Evolutionary conservation across 2,329 filamentous ascomycete genomes (phyloP).

Genomic region (Curvularia spicifera): DNA sequence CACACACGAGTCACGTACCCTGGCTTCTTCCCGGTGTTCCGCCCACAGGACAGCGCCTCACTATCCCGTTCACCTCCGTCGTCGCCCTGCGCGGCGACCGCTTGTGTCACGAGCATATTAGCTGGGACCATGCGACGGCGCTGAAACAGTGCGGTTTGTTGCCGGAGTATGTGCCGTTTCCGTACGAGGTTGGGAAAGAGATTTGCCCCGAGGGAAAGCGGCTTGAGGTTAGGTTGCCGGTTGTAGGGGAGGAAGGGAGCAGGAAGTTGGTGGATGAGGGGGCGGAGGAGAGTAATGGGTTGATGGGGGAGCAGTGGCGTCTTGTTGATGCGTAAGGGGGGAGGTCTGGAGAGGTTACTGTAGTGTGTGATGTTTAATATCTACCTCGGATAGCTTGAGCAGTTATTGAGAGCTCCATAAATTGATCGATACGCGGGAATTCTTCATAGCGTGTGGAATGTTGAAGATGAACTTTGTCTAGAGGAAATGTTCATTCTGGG

Average conservation of each 20-base stretch:
- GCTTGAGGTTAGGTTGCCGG: conserved; percentile 67
- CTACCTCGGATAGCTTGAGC: not conserved
- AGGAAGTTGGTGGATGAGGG: conserved; percentile 60
- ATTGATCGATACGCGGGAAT: not conserved
- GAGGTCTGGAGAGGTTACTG: not conserved
- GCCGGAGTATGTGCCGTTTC: conserved; percentile 69
- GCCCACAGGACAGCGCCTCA: conserved; percentile 47
- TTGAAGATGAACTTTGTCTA: not conserved
- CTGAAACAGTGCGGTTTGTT: conserved; percentile 68
- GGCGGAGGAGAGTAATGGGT: conserved; percentile 60
- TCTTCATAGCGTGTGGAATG: not conserved
- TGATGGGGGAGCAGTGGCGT: conserved; percentile 55
- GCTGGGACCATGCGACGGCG: conserved; percentile 71
- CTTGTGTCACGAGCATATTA: conserved; percentile 73
- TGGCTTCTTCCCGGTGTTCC: conserved; percentile 48
- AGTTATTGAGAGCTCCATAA: not conserved
- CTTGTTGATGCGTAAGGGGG: conserved; percentile 32
- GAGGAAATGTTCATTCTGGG: not conserved
- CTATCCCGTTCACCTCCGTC: conserved; percentile 69
- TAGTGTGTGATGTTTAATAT: not conserved
- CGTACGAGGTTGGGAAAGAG: conserved; percentile 45
- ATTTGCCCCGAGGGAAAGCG: conserved; percentile 49
- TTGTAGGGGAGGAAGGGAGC: conserved; percentile 62
- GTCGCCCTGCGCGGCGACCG: conserved; percentile 73
- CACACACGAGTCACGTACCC: conserved; percentile 42